Evolutionary conservation across 2,329 filamentous ascomycete genomes (phyloP).

Genomic region (Xylaria sp.): DNA sequence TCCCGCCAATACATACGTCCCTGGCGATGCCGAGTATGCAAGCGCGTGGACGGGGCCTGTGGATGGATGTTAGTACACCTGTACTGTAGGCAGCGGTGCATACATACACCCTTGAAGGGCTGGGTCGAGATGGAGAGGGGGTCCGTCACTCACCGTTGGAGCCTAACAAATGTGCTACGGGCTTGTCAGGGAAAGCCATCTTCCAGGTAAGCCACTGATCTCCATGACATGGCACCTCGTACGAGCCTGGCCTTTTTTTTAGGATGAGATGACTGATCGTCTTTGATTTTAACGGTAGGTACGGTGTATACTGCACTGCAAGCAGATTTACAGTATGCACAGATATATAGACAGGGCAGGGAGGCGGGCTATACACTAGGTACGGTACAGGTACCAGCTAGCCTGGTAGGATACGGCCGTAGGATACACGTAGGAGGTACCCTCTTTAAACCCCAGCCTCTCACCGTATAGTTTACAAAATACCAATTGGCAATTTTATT

Average conservation of each 20-base stretch:
- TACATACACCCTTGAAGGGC: not conserved
- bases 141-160: conserved; percentile 66
- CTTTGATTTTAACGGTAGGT: conserved; percentile 9
- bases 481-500: no score
- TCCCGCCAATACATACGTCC: conserved; percentile 84
- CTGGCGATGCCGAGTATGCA: conserved; percentile 76
- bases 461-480: no score
- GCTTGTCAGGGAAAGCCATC: conserved; percentile 57
- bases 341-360: no score
- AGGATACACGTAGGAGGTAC: no score
- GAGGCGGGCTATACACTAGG: not conserved
- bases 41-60: conserved; percentile 77
- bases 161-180: conserved; percentile 66
- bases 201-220: conserved; percentile 36
- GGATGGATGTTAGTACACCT: conserved; percentile 18
- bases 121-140: not conserved
- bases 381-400: no score
- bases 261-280: not conserved
- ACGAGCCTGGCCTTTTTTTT: conserved; percentile 1
- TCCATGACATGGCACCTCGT: conserved; percentile 40
- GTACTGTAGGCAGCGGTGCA: not conserved
- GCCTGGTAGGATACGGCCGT: no score
- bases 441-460: no score
- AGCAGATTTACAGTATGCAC: no score
- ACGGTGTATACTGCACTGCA: not conserved